Percentiles rank a stretch among this genome's conserved stretches.
These are phyloP conservation scores for Calonectria pseudoturangicola DNA, from an alignment of 2,329 filamentous ascomycete genomes.

Conservation along the genomic window DNA sequence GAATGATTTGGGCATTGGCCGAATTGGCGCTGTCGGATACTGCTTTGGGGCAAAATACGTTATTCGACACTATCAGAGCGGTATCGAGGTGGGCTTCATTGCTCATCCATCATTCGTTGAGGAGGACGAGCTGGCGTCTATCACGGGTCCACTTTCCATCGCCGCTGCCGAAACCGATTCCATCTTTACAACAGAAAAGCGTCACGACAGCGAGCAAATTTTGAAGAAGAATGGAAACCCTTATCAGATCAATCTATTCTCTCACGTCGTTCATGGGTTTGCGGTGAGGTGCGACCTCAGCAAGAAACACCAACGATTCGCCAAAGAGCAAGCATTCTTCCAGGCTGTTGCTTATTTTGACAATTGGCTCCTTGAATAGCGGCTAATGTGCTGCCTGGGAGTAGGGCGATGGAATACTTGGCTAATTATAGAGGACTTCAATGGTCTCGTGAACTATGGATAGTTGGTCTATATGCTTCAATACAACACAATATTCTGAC, in stretches of 20 bases:
- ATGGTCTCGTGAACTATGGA: too few relatives aligned
- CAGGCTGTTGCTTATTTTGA: slow-evolving; percentile 86
- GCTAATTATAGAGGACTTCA: too few relatives aligned
- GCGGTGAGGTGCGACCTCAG: slow-evolving; percentile 79
- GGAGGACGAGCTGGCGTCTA: slow-evolving; percentile 78
- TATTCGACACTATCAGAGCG: slow-evolving; percentile 76
- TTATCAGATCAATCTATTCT: slow-evolving; percentile 87
- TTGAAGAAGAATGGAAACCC: slow-evolving; percentile 72
- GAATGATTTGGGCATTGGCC: slow-evolving; percentile 71
- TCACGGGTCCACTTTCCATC: slow-evolving; percentile 81
- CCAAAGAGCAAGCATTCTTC: slow-evolving; percentile 87
- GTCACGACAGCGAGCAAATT: slow-evolving; percentile 78
- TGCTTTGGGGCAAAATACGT: slow-evolving; percentile 83
- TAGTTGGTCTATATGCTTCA: too few relatives aligned
- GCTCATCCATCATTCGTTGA: slow-evolving; percentile 87
- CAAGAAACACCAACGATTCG: slow-evolving; percentile 74
- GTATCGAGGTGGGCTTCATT: slow-evolving; percentile 82
- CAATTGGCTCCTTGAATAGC: slow-evolving; percentile 26
- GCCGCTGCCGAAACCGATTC: slow-evolving; percentile 77
- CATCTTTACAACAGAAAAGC: slow-evolving; percentile 78
- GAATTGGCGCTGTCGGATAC: slow-evolving; percentile 81
- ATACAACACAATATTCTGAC: too few relatives aligned
- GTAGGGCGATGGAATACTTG: too few relatives aligned
- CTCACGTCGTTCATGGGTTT: slow-evolving; percentile 84
- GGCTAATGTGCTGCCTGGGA: background rate